Conservation (phyloP, 2,329 filamentous ascomycete genomes). For the Immersiporthe knoxdaviesiana region DNA sequence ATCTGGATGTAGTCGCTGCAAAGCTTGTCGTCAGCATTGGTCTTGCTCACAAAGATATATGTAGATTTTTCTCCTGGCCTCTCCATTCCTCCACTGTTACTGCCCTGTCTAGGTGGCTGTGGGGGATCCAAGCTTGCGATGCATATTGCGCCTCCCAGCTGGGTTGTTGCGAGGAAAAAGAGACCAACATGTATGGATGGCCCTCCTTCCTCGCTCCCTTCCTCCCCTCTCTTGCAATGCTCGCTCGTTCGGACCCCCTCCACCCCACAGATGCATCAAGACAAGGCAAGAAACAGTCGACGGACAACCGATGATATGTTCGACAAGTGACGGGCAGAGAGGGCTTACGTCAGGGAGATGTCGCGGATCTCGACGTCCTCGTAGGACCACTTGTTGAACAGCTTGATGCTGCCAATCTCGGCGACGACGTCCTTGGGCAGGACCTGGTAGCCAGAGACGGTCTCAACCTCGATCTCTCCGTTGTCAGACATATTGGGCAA, state of each 20-base stretch:
- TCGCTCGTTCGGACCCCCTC: neutral
- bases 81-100: too few relatives aligned
- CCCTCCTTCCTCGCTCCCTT: slow-evolving; percentile 13
- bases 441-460: slow-evolving; percentile 72
- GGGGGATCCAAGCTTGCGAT: neutral
- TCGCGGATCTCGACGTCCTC: slow-evolving; percentile 99
- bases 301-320: too few relatives aligned
- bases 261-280: slow-evolving; percentile 14
- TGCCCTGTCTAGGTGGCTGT: slow-evolving; percentile 17
- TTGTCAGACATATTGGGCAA: slow-evolving; percentile 82
- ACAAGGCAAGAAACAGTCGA: slow-evolving; percentile 21
- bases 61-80: neutral
- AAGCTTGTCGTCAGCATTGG: slow-evolving; percentile 40
- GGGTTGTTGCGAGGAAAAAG: neutral
- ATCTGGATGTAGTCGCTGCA: slow-evolving; percentile 99
- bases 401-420: slow-evolving; percentile 91
- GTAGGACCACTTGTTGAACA: slow-evolving; percentile 98
- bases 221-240: slow-evolving; percentile 5
- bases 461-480: slow-evolving; percentile 92
- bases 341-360: slow-evolving; percentile 96
- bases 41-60: slow-evolving; percentile 23
- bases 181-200: neutral
- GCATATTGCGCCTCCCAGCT: neutral
- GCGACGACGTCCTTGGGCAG: slow-evolving; percentile 91
- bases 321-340: slow-evolving; percentile 4